Percentiles rank a stretch among this genome's conserved stretches.
Conservation (phyloP, 2,329 filamentous ascomycete genomes). For the Colletotrichum zoysiae region DNA sequence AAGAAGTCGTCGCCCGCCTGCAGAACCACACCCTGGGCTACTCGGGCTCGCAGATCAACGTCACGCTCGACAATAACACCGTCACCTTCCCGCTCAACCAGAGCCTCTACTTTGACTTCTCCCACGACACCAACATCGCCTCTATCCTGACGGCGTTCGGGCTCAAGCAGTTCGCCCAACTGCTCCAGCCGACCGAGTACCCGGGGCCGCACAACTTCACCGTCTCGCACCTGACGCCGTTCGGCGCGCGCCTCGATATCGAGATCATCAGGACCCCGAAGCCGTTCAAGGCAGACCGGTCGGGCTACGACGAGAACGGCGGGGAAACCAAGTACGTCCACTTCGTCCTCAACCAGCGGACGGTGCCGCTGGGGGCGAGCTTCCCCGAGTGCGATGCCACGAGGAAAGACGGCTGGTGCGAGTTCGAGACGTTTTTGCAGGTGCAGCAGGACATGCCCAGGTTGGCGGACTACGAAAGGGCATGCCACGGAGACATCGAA, state of each 20-base stretch:
- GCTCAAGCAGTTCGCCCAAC: slow-evolving; percentile 74
- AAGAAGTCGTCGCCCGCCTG: slow-evolving; percentile 79
- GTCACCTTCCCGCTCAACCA: slow-evolving; percentile 81
- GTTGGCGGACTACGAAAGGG: slow-evolving; percentile 71
- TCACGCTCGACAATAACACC: slow-evolving; percentile 76
- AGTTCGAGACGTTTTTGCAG: slow-evolving; percentile 75
- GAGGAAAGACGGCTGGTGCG: slow-evolving; percentile 82
- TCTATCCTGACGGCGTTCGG: slow-evolving; percentile 79
- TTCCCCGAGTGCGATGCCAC: slow-evolving; percentile 72
- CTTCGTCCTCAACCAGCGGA: slow-evolving; percentile 81
- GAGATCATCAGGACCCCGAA: slow-evolving; percentile 78
- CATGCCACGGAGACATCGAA: slow-evolving; percentile 71
- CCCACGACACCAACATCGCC: slow-evolving; percentile 81
- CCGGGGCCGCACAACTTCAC: slow-evolving; percentile 72
- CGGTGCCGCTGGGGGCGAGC: slow-evolving; percentile 75
- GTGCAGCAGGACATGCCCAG: slow-evolving; percentile 70
- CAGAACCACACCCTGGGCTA: slow-evolving; percentile 74
- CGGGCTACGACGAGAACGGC: slow-evolving; percentile 63
- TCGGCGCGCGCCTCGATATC: slow-evolving; percentile 79
- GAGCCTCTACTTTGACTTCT: slow-evolving; percentile 81
- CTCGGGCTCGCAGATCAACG: slow-evolving; percentile 72
- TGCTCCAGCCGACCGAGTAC: slow-evolving; percentile 68
- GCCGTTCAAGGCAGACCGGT: slow-evolving; percentile 69
- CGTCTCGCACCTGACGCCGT: slow-evolving; percentile 77
- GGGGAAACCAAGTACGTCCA: slow-evolving; percentile 77